Evolutionary conservation across 2,329 filamentous ascomycete genomes (phyloP).

Genomic region (Colletotrichum scovillei): DNA sequence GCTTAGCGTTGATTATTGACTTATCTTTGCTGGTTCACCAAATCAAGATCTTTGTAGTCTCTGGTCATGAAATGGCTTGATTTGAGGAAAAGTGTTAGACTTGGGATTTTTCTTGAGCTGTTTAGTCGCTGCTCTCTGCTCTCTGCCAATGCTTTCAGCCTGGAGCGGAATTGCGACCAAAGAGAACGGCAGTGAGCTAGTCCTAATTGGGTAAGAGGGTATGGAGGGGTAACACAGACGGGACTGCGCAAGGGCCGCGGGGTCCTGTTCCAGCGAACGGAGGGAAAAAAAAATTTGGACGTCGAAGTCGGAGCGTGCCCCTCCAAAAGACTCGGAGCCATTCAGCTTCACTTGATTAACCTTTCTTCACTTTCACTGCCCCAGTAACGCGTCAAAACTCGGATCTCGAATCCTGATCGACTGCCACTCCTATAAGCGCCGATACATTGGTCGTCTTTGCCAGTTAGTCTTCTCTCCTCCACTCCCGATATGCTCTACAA

Average conservation of each 20-base stretch:
- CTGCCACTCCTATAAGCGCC: neutral
- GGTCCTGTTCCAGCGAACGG: constrained; percentile 20
- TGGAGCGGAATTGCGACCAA: neutral
- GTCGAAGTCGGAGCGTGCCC: constrained; percentile 34
- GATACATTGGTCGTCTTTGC: neutral
- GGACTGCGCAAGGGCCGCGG: constrained; percentile 31
- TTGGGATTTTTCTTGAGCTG: neutral
- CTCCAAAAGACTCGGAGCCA: constrained; percentile 31
- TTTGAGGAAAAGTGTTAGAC: neutral
- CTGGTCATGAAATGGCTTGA: neutral
- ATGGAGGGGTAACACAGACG: constrained; percentile 29
- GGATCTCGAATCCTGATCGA: neutral
- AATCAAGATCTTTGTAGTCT: neutral
- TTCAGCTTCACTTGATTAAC: constrained; percentile 18
- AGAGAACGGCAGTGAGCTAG: neutral
- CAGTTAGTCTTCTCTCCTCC: constrained; percentile 16
- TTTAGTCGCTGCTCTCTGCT: neutral
- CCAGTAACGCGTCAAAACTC: neutral
- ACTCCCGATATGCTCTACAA: neutral
- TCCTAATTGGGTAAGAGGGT: constrained; percentile 7
- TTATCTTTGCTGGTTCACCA: neutral
- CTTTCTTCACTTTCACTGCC: constrained; percentile 12
- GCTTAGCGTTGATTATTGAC: neutral
- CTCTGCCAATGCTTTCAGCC: neutral
- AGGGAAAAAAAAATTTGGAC: constrained; percentile 31